Conservation (phyloP, 208 protist species). For the Crithidia expoeki region DNA sequence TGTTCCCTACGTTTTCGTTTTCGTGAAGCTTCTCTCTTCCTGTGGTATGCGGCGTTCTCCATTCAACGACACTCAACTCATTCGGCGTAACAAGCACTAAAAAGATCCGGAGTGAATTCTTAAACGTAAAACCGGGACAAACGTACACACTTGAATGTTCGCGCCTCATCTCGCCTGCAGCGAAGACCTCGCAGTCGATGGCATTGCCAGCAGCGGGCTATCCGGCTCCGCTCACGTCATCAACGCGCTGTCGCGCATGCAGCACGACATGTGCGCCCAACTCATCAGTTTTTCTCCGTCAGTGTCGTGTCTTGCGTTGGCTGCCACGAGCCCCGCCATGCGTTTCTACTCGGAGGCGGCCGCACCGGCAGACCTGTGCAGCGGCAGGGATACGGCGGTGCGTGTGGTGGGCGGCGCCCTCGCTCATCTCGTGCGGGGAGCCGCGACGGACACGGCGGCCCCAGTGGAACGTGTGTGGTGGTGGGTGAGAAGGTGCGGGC, state of each 20-base stretch:
- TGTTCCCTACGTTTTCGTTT: too few relatives aligned
- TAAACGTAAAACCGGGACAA: too few relatives aligned
- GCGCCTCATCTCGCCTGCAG: background rate
- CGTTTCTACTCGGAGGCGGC: slow-evolving; percentile 9
- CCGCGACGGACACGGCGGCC: background rate
- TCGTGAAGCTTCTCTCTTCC: background rate
- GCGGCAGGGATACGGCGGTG: background rate
- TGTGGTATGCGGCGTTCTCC: too few relatives aligned
- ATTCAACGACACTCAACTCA: background rate
- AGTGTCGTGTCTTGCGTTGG: background rate
- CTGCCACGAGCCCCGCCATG: background rate
- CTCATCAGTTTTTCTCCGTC: background rate
- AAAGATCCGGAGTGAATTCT: too few relatives aligned
- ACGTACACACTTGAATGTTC: too few relatives aligned
- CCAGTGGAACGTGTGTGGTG: background rate
- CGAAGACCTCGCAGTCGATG: background rate
- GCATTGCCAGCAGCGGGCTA: background rate
- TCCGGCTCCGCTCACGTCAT: background rate
- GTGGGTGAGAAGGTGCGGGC: slow-evolving; percentile 9
- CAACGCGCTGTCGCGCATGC: background rate
- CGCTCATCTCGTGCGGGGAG: background rate
- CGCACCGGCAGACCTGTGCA: background rate
- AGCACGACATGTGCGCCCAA: background rate
- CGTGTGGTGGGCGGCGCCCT: background rate
- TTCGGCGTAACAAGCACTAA: background rate